Conservation (phyloP, 2,329 filamentous ascomycete genomes). For the Alternaria gaisen region DNA sequence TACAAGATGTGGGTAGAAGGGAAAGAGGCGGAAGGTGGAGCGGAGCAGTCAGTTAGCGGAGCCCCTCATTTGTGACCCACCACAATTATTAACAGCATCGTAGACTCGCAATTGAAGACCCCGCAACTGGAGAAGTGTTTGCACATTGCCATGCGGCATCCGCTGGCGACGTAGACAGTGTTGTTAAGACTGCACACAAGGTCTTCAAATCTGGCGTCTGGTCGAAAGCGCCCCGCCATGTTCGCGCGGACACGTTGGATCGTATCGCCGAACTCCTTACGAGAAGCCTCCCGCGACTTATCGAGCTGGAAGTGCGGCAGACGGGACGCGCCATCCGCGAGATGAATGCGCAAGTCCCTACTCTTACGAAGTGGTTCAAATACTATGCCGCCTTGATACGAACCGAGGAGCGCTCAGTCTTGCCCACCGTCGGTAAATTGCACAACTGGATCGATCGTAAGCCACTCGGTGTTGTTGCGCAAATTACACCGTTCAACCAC, state of each 20-base stretch:
- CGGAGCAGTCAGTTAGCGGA: conserved; percentile 57
- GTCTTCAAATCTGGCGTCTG: conserved; percentile 63
- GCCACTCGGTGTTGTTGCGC: conserved; percentile 50
- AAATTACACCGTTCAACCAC: conserved; percentile 53
- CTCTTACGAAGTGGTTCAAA: conserved; percentile 73
- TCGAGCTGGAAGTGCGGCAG: conserved; percentile 71
- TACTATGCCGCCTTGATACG: conserved; percentile 74
- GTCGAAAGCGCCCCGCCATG: conserved; percentile 65
- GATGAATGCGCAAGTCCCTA: conserved; percentile 74
- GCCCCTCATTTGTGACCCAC: conserved; percentile 18
- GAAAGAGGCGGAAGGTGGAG: conserved; percentile 52
- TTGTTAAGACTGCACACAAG: conserved; percentile 55
- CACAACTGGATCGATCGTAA: conserved; percentile 55
- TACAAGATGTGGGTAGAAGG: conserved; percentile 56
- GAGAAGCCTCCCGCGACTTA: conserved; percentile 63
- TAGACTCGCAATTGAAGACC: conserved; percentile 64
- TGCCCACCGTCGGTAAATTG: conserved; percentile 68
- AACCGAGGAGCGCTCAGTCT: conserved; percentile 71
- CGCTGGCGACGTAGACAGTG: conserved; percentile 54
- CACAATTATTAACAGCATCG: conserved; percentile 16
- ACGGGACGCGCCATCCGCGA: conserved; percentile 74
- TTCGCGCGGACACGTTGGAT: conserved; percentile 70
- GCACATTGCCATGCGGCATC: conserved; percentile 62
- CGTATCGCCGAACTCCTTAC: conserved; percentile 65
- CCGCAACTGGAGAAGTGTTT: conserved; percentile 62